Base-by-base conservation (phyloP, 192 early-diverging fungal genomes). In the Gonapodya sp. region DNA sequence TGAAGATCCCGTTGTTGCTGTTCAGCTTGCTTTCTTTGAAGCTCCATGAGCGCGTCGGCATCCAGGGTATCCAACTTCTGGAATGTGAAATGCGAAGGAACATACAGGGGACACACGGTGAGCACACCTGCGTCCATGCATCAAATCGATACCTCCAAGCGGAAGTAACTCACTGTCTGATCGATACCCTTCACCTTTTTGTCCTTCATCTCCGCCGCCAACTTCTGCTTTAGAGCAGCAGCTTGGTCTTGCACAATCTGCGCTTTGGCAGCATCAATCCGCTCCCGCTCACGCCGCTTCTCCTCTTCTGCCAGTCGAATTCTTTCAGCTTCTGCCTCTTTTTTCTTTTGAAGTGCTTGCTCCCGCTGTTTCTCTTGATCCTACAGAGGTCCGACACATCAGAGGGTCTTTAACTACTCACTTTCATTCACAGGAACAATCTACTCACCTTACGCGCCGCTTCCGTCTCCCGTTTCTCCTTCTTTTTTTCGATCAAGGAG, bases 401-500 rank as follows among this genome's bases (percentile, higher is more conserved):
- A 24, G 46, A 64, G 18, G 30, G 75, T 34, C 75, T 8, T n/a
- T n/a, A n/a, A n/a, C n/a, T n/a, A n/a, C n/a, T n/a, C n/a, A n/a
- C n/a, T n/a, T 16, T 31, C 75, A 77, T 18, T 34, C 75, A 2
- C 34, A 18, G 18, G 36, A 80, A 78, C 18, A 36, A 73, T 35
- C 14, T 8, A 16, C 18, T 34, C 18, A 80, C 36, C 36, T 73
- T 80, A 82, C 64, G 31, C 35, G 81, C 81, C 16, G 64, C 64
- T 8, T 92, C 90, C 80, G 88, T 89, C 84, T 95, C 94, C 79
- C 92, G 89, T 1, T 93, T 88, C 84, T 96, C 96, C 78, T 93
- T 89, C 82, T 95, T 95, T 86, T 96, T 95, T 84, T 99, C 95
- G 84, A 99, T 97, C 35, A 97, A 90, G 31, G 89, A 85, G 85